These are phyloP conservation scores for Pulveroboletus sp. DNA, from an alignment of 768 basidiomycete species.

Conservation along the genomic window DNA sequence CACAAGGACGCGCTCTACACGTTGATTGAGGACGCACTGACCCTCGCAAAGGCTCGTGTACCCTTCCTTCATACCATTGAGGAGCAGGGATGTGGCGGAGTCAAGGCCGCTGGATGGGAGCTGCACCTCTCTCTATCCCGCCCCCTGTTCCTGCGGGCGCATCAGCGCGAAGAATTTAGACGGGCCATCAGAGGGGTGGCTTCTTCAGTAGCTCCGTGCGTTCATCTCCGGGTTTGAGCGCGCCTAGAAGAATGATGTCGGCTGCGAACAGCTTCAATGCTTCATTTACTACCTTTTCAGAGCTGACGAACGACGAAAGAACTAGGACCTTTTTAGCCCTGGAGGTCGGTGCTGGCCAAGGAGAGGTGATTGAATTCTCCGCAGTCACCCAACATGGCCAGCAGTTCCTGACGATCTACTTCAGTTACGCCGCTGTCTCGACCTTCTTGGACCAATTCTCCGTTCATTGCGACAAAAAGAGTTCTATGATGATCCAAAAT, in stretches of 20 bases:
- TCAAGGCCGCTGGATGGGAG: conserved; percentile 29
- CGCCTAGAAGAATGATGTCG: conserved; percentile 5
- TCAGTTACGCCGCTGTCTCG: conserved; percentile 56
- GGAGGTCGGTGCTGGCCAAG: conserved; percentile 81
- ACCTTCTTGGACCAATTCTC: conserved; percentile 55
- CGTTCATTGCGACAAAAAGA: conserved; percentile 61
- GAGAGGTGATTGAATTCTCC: conserved; percentile 47
- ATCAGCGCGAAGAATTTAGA: conserved; percentile 74
- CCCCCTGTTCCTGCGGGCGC: conserved; percentile 71
- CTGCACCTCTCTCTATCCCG: conserved; percentile 85
- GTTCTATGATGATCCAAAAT: conserved; percentile 77
- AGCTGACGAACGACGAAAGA: conserved; percentile 73
- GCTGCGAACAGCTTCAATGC: conserved; percentile 51
- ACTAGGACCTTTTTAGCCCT: conserved; percentile 77
- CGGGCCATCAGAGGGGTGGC: conserved; percentile 52
- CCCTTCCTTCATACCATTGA: conserved; percentile 48
- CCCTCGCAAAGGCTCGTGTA: conserved; percentile 39
- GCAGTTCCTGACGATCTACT: conserved; percentile 16
- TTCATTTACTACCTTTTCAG: conserved; percentile 69
- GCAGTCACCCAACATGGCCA: background rate
- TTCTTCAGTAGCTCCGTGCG: conserved; percentile 43
- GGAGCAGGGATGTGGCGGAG: conserved; percentile 3
- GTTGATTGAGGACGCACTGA: conserved; percentile 43
- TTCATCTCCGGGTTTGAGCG: conserved; percentile 2
- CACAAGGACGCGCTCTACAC: conserved; percentile 40